Percentiles rank a stretch among this genome's conserved stretches.
phyloP scores from a whole-genome alignment of 2,329 filamentous ascomycete species.

The Exophiala alcalophila region DNA sequence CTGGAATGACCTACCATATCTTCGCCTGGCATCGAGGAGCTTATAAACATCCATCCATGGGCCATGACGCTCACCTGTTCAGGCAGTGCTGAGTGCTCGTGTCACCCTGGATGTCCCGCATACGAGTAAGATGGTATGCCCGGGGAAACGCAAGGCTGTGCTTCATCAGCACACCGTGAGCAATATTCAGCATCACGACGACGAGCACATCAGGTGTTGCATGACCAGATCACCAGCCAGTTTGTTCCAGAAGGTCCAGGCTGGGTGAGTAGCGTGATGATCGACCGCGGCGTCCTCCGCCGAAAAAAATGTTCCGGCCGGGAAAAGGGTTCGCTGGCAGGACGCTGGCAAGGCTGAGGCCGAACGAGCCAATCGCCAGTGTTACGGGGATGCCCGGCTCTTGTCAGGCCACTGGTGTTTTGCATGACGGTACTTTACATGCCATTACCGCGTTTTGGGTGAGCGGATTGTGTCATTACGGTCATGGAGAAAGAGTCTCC shows the following conservation, averaged over 20 bases:
- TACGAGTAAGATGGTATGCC: no score
- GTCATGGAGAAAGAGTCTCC: constrained; percentile 20
- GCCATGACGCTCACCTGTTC: no score
- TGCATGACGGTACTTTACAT: constrained; percentile 1
- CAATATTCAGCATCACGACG: constrained; percentile 5
- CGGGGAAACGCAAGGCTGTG: no score
- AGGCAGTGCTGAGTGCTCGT: no score
- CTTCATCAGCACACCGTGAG: constrained; percentile 14
- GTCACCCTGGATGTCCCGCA: no score
- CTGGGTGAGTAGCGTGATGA: background rate
- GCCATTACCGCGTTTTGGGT: background rate
- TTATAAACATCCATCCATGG: background rate
- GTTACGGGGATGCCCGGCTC: background rate
- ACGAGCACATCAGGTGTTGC: constrained; percentile 9
- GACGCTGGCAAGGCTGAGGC: constrained; percentile 1
- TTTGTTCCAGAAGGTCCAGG: background rate
- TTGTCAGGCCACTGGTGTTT: constrained; percentile 12
- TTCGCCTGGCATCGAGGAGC: background rate
- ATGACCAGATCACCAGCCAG: constrained; percentile 18
- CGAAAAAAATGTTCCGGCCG: background rate
- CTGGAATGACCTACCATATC: background rate
- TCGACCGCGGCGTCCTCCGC: constrained; percentile 14
- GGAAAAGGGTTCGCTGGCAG: background rate
- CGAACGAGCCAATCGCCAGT: constrained; percentile 9
- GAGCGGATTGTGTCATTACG: constrained; percentile 14